phyloP scores from a whole-genome alignment of 179 eudicot species.

The Patellifolia procumbens region DNA sequence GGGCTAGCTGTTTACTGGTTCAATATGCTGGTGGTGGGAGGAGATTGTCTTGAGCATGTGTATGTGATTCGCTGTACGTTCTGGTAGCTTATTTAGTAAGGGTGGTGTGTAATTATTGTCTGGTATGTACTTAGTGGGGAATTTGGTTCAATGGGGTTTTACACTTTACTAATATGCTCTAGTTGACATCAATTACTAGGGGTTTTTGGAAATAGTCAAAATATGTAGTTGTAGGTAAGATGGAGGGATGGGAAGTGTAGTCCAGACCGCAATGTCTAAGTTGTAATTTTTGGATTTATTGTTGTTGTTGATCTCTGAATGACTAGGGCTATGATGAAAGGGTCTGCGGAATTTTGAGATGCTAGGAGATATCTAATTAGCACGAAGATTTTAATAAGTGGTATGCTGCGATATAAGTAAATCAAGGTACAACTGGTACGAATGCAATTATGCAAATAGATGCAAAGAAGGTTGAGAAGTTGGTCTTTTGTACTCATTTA shows the following conservation, averaged over 20 bases:
- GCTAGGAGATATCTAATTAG: background rate
- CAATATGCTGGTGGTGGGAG: background rate
- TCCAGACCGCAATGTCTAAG: background rate
- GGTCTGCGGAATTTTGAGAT: background rate
- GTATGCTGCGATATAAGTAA: background rate
- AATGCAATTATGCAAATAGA: constrained; percentile 6
- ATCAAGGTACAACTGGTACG: background rate
- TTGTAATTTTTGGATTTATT: background rate
- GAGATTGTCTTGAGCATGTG: background rate
- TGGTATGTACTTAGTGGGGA: background rate
- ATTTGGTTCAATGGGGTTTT: background rate
- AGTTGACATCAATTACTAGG: background rate
- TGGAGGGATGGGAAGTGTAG: background rate
- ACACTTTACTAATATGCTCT: background rate
- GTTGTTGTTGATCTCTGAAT: background rate
- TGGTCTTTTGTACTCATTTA: background rate
- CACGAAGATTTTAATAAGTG: background rate
- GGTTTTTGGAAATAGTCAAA: background rate
- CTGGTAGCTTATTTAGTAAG: background rate
- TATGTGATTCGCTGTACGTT: background rate
- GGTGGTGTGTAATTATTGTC: background rate
- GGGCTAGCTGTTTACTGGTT: background rate
- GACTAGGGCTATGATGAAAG: background rate
- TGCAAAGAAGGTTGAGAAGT: background rate
- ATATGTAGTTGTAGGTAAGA: background rate